Evolutionary conservation across 1,284 basidiomycete genomes (phyloP), one percentile per base, ranked within the genome.

Genomic region (Malassezia caprae): DNA sequence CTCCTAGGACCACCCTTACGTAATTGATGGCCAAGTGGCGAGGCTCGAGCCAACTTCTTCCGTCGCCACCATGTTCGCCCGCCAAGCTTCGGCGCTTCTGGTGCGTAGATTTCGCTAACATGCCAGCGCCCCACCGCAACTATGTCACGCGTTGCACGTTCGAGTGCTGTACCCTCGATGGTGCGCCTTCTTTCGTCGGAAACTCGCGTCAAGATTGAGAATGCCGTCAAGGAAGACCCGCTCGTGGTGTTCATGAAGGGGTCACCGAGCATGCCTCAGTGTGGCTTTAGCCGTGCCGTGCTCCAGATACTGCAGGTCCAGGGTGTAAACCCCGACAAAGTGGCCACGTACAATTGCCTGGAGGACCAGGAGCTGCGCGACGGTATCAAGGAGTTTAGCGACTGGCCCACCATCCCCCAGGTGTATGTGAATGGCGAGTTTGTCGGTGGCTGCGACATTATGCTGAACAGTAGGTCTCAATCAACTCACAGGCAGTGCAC

Each of bases 401-500:
- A 69, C 34, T 98, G 93, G 93, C 93, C 93, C 15, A 98, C 93
- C 17, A 86, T 98, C 63, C 94, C 94, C 11, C 93, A 98, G 76
- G 78, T 98, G 8, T 98, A 94, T 73, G 80, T 96, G 37, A 84
- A 88, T 55, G 90, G 91, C 24, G 90, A 96, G 74, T 98, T 98
- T 69, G 81, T 96, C 27, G 93, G 93, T 44, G 93, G 93, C 45
- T 96, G 90, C 75, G 93, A 98, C 77, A 96, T 96, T 67, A 78
- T 96, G 50, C 76, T 96, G 27, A 83, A 83, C 63, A 96, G 90
- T 91, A 72, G 78, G 89, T 84, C n/a, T 24, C 23, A 17, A 21
- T 15, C 10, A 21, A 46, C 30, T 39, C 89, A 88, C 41, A n/a
- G 4, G 4, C 57, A 69, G 65, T 96, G 93, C 93, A 96, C 76